A percentile compares a stretch with the other conserved stretches of the same genome.
Evolutionary conservation across 2,329 filamentous ascomycete species (phyloP).

Genomic region (Rutstroemia sydowiana): DNA sequence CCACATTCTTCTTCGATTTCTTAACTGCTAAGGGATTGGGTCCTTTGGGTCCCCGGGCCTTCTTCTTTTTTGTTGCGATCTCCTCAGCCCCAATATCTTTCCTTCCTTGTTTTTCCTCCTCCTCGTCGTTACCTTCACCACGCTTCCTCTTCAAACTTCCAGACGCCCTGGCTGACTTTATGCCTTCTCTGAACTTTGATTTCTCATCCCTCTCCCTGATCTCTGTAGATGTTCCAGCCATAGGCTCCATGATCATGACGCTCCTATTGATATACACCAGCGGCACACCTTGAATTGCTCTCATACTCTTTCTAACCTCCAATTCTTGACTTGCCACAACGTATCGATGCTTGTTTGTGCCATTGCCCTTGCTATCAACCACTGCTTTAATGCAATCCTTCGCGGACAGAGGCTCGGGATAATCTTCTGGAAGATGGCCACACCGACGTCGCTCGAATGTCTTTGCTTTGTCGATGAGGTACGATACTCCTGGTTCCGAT

Average conservation of each 20-base stretch:
- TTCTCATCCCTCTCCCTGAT: slow-evolving; percentile 62
- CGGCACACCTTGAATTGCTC: slow-evolving; percentile 64
- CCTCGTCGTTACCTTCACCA: slow-evolving; percentile 27
- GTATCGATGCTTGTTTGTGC: slow-evolving; percentile 71
- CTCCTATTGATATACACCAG: slow-evolving; percentile 71
- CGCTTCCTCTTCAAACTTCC: slow-evolving; percentile 31
- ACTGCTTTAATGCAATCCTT: slow-evolving; percentile 66
- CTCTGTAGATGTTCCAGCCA: slow-evolving; percentile 59
- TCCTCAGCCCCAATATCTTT: slow-evolving; percentile 15
- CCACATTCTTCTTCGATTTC: slow-evolving; percentile 51
- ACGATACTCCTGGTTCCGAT: slow-evolving; percentile 41
- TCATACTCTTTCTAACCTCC: slow-evolving; percentile 55
- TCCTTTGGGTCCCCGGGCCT: slow-evolving; percentile 54
- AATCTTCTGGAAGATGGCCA: slow-evolving; percentile 66
- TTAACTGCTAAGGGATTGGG: slow-evolving; percentile 66
- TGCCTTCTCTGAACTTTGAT: slow-evolving; percentile 64
- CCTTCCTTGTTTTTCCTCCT: slow-evolving; percentile 20
- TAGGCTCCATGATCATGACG: slow-evolving; percentile 73
- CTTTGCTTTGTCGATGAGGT: slow-evolving; percentile 66
- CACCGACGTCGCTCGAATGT: slow-evolving; percentile 68
- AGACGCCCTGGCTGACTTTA: slow-evolving; percentile 45
- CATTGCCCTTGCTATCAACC: slow-evolving; percentile 67
- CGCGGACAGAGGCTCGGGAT: slow-evolving; percentile 62
- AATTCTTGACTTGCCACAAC: slow-evolving; percentile 68
- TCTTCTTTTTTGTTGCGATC: slow-evolving; percentile 40